phyloP scores from a whole-genome alignment of 352 stramenopile species.

The Phytophthora idaei region DNA sequence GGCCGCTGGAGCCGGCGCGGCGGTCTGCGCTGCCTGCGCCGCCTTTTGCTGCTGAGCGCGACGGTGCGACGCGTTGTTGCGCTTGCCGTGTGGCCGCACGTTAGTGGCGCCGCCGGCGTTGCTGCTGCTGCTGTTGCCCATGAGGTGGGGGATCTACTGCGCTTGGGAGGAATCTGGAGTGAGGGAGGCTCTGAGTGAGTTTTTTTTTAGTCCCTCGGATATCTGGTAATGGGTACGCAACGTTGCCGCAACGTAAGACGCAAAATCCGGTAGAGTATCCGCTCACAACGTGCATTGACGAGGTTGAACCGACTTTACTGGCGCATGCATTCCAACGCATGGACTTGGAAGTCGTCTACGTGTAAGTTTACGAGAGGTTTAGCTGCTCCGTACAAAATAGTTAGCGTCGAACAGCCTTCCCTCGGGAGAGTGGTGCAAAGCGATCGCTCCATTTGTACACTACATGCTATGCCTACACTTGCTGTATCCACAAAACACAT shows the following conservation, averaged over 20 bases:
- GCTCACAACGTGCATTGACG: conserved; percentile 4
- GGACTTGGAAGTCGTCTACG: background rate
- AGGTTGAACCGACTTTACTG: background rate
- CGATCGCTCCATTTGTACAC: no score
- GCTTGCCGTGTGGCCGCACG: conserved; percentile 44
- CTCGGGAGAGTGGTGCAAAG: no score
- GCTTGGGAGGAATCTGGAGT: conserved; percentile 24
- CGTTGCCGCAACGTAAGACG: conserved; percentile 10
- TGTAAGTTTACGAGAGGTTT: background rate
- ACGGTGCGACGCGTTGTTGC: conserved; percentile 49
- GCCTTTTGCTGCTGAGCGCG: conserved; percentile 49
- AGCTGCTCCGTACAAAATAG: background rate
- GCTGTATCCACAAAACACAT: background rate
- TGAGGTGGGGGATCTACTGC: conserved; percentile 16
- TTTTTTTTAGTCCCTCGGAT: conserved; percentile 6
- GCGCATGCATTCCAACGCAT: conserved; percentile 1
- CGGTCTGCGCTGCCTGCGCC: conserved; percentile 4
- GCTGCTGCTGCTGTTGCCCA: conserved; percentile 80
- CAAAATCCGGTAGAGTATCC: conserved; percentile 24
- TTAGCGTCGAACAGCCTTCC: no score
- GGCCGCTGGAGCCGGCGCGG: conserved; percentile 17
- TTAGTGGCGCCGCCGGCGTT: conserved; percentile 35
- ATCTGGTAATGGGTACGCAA: conserved; percentile 20
- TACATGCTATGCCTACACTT: no score
- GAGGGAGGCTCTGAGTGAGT: conserved; percentile 6